Evolutionary conservation across 768 basidiomycete species (phyloP), one percentile per base, ranked within the genome.

Genomic region (Lyophyllum atratum): DNA sequence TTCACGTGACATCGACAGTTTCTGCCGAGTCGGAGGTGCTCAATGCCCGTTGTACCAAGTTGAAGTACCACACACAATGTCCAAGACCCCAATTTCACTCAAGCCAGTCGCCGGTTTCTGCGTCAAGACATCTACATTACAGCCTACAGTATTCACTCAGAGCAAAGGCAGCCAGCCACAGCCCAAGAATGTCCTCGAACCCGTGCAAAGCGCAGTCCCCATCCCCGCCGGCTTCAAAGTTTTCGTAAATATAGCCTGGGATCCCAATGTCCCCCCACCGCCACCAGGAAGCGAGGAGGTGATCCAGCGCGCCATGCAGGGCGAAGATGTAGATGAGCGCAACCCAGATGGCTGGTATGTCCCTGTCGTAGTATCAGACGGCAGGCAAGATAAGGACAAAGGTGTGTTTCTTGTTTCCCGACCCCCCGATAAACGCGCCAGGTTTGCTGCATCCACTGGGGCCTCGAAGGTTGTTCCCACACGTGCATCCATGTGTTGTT

Each of bases 161-260:
- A 29, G 60, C 12, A 52, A 63, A 25, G 26, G 48, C 28, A 33
- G 58, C 21, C 48, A 54, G 12, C 57, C 56, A 33, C 49, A 56
- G 7, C 54, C 49, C 40, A 25, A 60, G 31, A 67, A 70, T 58
- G 52, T 68, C 24, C 68, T 70, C 17, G 70, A 74, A 44, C 74
- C 70, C 46, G 26, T 55, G 24, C 25, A 59, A 26, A 55, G 54
- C 2, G 65, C 71, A 7, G 65, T 74, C 22, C 60, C 70, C 11
- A 71, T 87, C 19, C 74, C 80, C 11, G 69, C 75, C 33, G 81
- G 79, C 24, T 68, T 72, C 58, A 92, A 93, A 70, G 69, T 91
- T 31, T 93, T 93, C 67, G 72, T 91, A 28, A 93, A 93, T 64
- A 73, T 93, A 14, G 83, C 85, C 17, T 92, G 85, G 81, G 89